These are phyloP conservation scores for Cymbopogon citratus DNA, from an alignment of 176 grass and related monocot species.

Conservation along the genomic window DNA sequence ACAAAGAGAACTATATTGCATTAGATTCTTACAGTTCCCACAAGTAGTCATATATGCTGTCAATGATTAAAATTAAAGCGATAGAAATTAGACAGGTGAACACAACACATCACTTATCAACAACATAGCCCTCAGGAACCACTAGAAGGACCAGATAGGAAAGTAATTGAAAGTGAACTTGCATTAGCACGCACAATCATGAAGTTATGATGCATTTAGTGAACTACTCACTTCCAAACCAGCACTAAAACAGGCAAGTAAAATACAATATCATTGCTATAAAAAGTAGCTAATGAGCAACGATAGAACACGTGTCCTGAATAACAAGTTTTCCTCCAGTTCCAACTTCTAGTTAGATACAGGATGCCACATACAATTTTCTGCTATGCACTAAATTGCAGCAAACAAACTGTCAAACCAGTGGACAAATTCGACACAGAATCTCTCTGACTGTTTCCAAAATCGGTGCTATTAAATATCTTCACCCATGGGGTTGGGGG, in stretches of 20 bases:
- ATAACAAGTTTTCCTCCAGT: background rate
- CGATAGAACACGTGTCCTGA: background rate
- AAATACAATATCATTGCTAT: background rate
- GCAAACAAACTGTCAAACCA: background rate
- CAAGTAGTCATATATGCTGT: background rate
- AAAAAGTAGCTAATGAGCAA: background rate
- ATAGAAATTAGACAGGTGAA: background rate
- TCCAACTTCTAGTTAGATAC: background rate
- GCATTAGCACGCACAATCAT: background rate
- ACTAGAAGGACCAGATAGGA: background rate
- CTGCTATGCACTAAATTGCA: background rate
- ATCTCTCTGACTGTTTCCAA: background rate
- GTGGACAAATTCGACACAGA: background rate
- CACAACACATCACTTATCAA: background rate
- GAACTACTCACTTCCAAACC: background rate
- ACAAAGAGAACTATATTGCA: slow-evolving; percentile 1
- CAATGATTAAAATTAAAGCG: background rate
- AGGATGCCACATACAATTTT: background rate
- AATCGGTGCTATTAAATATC: background rate
- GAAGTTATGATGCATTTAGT: background rate
- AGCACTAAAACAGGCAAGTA: background rate
- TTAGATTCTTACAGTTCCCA: background rate
- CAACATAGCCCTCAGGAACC: background rate
- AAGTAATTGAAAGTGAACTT: background rate
- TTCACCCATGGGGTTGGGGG: background rate